Base-by-base conservation (phyloP, 345 rosid genomes). In the Iberis pinnata region DNA sequence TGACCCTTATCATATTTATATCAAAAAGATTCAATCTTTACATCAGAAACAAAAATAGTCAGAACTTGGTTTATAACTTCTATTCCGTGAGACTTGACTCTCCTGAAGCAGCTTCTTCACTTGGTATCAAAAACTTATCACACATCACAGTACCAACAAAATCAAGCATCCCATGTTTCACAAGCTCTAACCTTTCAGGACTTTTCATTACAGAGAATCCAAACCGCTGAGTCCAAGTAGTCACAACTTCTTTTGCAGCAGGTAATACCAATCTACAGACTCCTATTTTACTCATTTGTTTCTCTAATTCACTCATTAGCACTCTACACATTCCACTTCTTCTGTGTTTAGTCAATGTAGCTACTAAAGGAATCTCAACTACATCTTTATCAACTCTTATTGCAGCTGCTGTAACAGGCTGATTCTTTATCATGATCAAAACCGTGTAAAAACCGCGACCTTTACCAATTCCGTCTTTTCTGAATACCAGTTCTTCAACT, bases 351-450 rank as follows among this genome's bases (percentile, higher is more conserved):
- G 60, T 48, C 67, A 78, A 58, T 14, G 95, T 82, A n/a, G 79
- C 82, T 55, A 80, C 64, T 10, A 83, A 64, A n/a, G 92, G 88
- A 27, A 83, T 56, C 78, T 86, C 95, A 0, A 80, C 88, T 24
- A 74, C 79, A 19, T 75, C 68, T 22, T 83, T 27, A 8, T 27
- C 32, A 27, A 27, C 32, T 27, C 32, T 27, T 9, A 27, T 1
- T 27, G 32, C 8, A 1, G 32, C 96, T 50, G 75, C 86, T 1
- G 78, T 69, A 11, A 84, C 22, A 52, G 79, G 36, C 52, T 74
- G 77, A 4, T 70, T 86, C 47, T 74, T 60, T 32, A 35, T 80
- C 70, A 83, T 84, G 37, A 89, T 26, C 36, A 80, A 18, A 38
- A 76, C 59, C 0, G 88, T 74, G 49, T 78, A 81, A 68, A 83